Conservation (phyloP, 306 rosid genomes). For the Ormosia semicastrata region DNA sequence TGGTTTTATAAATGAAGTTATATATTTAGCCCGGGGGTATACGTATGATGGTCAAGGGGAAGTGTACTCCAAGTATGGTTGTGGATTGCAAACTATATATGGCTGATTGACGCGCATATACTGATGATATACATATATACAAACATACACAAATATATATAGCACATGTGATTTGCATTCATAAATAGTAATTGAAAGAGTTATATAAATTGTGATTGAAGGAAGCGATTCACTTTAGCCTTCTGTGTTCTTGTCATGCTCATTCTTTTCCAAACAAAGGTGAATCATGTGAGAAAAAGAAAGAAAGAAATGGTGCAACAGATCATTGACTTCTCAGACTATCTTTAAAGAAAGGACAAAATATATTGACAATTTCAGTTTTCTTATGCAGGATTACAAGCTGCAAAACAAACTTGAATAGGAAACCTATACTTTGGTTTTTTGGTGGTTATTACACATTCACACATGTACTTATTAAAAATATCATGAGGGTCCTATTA, state of each 20-base stretch:
- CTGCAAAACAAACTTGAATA: neutral
- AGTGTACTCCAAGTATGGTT: neutral
- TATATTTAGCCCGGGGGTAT: neutral
- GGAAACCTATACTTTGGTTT: neutral
- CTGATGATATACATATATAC: neutral
- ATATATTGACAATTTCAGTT: slow-evolving; percentile 4
- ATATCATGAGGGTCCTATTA: neutral
- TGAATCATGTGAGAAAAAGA: slow-evolving; percentile 36
- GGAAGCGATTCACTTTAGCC: slow-evolving; percentile 22
- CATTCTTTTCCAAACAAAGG: slow-evolving; percentile 18
- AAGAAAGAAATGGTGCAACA: slow-evolving; percentile 50
- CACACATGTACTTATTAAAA: neutral
- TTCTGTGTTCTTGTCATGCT: slow-evolving; percentile 19
- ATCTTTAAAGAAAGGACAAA: slow-evolving; percentile 28
- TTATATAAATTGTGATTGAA: slow-evolving; percentile 24
- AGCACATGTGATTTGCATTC: neutral
- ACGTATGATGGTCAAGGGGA: neutral
- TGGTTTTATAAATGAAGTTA: neutral
- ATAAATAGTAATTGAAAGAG: neutral
- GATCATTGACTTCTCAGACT: slow-evolving; percentile 47
- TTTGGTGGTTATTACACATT: neutral
- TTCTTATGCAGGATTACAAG: neutral
- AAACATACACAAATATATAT: neutral
- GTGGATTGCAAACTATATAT: no score
- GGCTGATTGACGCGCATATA: neutral